Evolutionary conservation across 2,329 filamentous ascomycete genomes (phyloP).

Genomic region (Pyrenophora tritici-repentis): DNA sequence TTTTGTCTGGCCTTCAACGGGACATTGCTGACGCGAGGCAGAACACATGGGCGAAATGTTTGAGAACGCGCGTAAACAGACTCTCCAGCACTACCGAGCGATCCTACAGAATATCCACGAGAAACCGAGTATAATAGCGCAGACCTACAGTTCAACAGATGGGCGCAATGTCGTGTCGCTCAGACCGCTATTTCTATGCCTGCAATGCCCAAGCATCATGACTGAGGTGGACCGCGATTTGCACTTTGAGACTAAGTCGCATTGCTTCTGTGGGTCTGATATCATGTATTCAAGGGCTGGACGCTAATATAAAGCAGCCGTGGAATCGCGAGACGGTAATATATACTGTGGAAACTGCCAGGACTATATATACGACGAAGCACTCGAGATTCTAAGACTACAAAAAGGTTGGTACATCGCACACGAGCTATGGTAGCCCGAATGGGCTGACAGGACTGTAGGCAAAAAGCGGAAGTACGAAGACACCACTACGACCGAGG

Average conservation of each 20-base stretch:
- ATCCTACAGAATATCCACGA: slow-evolving; percentile 74
- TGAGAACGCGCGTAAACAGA: slow-evolving; percentile 69
- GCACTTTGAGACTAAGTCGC: slow-evolving; percentile 71
- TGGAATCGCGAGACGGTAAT: slow-evolving; percentile 75
- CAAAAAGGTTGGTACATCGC: slow-evolving; percentile 63
- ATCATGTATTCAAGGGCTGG: not conserved
- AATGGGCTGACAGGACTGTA: slow-evolving; percentile 34
- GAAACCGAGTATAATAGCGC: slow-evolving; percentile 65
- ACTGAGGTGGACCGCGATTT: slow-evolving; percentile 67
- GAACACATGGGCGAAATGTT: slow-evolving; percentile 75
- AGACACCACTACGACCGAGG: slow-evolving; percentile 66
- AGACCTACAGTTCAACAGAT: slow-evolving; percentile 64
- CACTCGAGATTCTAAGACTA: slow-evolving; percentile 74
- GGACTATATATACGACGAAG: slow-evolving; percentile 82
- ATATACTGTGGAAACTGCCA: slow-evolving; percentile 82
- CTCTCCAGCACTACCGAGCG: slow-evolving; percentile 72
- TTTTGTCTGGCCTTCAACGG: not conserved
- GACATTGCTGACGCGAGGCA: slow-evolving; percentile 47
- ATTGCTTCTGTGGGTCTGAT: slow-evolving; percentile 69
- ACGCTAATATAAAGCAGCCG: slow-evolving; percentile 59
- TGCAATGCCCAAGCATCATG: slow-evolving; percentile 70
- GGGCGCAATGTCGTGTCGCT: slow-evolving; percentile 61
- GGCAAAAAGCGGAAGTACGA: slow-evolving; percentile 76
- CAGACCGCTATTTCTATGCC: slow-evolving; percentile 62
- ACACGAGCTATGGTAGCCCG: not conserved